Evolutionary conservation across 108 stramenopile genomes (phyloP).

Genomic region (Discostella stelligeroides): DNA sequence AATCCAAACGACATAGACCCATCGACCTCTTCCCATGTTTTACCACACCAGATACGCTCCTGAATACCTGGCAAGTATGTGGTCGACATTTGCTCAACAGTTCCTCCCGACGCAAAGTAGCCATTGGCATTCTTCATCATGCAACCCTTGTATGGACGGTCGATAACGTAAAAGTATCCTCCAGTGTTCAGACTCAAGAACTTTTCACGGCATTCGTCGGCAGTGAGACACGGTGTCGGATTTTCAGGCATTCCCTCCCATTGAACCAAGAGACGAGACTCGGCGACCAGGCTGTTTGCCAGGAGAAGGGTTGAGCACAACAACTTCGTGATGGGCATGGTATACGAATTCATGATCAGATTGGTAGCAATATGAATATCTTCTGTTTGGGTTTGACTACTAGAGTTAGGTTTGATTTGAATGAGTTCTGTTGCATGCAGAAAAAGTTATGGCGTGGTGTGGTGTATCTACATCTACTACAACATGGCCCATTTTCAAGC

Average conservation of each 20-base stretch:
- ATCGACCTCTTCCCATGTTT: neutral
- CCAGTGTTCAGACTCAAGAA: constrained; percentile 2
- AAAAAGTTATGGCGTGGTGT: too few species aligned
- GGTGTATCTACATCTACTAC: too few species aligned
- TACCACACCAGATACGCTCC: constrained; percentile 15
- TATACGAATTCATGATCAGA: neutral
- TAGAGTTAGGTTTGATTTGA: too few species aligned
- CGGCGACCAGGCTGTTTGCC: neutral
- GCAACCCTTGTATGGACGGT: constrained; percentile 7
- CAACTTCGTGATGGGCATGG: neutral
- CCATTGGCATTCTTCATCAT: neutral
- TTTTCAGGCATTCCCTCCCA: neutral
- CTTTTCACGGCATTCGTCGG: neutral
- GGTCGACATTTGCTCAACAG: neutral
- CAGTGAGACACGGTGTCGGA: constrained; percentile 1
- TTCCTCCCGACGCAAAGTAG: constrained; percentile 7
- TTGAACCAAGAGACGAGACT: neutral
- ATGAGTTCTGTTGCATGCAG: too few species aligned
- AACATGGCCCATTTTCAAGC: too few species aligned
- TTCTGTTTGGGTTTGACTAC: too few species aligned
- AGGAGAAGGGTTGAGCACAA: neutral
- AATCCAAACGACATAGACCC: neutral
- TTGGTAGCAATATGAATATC: too few species aligned
- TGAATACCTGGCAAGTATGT: constrained; percentile 8
- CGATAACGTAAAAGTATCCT: neutral